Base-by-base conservation (phyloP, 2,329 filamentous ascomycete genomes). In the Penicillium crustosum region DNA sequence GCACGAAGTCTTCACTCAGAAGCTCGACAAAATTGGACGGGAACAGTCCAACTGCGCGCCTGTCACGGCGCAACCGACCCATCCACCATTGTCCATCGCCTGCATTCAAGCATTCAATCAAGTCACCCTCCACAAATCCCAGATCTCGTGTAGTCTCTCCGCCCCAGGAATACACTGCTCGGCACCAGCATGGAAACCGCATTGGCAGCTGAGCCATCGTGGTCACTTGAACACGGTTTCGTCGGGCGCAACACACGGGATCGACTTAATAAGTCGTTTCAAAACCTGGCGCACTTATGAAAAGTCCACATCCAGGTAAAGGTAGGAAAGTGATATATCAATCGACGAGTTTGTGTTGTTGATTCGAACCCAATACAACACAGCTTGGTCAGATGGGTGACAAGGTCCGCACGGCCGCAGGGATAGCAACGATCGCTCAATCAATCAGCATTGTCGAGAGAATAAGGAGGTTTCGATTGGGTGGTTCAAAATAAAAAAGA, bases 51-150 rank as follows among this genome's bases (percentile, higher is more conserved):
- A 97, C 88, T 69, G 93, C 92, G 70, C 93, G 87, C 74, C 90
- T 89, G 77, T 99, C 94, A 67, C 94, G 86, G 71, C 88, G 90
- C 71, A 99, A 78, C 62, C 93, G 86, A 48, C 94, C 94, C 78
- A 93, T 96, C 94, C 94, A 99, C 94, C 94, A 99, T 47, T 91
- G 93, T 52, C 94, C 94, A 78, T 99, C 94, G 62, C 94, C 94
- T 21, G 94, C 94, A 74, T 99, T 99, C 53, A 99, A 82, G 71
- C 93, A 97, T 84, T 99, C 94, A 74, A 99, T 99, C 65, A 99
- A 78, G 77, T 99, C 94, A 63, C 94, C 94, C 76, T 99, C 94
- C 66, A 99, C 89, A 76, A 99, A 99, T 17, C 94, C 94, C 57
- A 99, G 83, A 73, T 99, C 94, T 74, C 89, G 87, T 80, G 96